phyloP scores from a whole-genome alignment of 148 eudicot genomes.

The Amaranthus palmeri region DNA sequence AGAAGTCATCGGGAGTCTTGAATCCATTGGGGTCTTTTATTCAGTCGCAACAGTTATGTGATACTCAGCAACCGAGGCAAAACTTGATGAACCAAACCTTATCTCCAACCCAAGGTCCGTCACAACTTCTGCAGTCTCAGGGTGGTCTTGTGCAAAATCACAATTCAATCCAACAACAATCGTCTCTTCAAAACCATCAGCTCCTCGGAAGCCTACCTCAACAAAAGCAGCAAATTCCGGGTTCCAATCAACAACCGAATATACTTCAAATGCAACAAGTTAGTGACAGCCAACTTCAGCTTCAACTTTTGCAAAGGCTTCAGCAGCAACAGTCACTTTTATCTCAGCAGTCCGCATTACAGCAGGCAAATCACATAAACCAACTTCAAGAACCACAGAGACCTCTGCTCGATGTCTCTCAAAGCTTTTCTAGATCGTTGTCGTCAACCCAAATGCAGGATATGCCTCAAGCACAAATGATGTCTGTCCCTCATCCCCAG shows the following conservation, averaged over 20 bases:
- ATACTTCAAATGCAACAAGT: constrained; percentile 42
- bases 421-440: constrained; percentile 53
- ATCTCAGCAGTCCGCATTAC: constrained; percentile 54
- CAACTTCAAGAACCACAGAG: constrained; percentile 59
- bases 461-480: constrained; percentile 41
- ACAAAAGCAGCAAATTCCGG: constrained; percentile 42
- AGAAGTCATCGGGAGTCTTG: constrained; percentile 44
- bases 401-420: constrained; percentile 41
- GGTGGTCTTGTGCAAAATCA: constrained; percentile 39
- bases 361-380: constrained; percentile 37
- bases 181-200: constrained; percentile 54
- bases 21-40: constrained; percentile 45
- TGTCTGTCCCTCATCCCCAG: constrained; percentile 49
- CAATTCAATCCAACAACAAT: constrained; percentile 46
- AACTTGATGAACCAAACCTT: constrained; percentile 44
- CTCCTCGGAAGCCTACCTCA: constrained; percentile 45
- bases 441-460: constrained; percentile 45
- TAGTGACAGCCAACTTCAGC: constrained; percentile 57
- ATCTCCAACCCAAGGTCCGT: constrained; percentile 49
- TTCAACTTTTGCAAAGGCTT: constrained; percentile 67
- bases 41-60: constrained; percentile 55
- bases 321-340: constrained; percentile 64
- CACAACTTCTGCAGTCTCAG: constrained; percentile 46
- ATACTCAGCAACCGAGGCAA: constrained; percentile 50
- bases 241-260: constrained; percentile 51